These are phyloP conservation scores for Naganishia randhawae DNA, from an alignment of 768 basidiomycete species.

Conservation along the genomic window DNA sequence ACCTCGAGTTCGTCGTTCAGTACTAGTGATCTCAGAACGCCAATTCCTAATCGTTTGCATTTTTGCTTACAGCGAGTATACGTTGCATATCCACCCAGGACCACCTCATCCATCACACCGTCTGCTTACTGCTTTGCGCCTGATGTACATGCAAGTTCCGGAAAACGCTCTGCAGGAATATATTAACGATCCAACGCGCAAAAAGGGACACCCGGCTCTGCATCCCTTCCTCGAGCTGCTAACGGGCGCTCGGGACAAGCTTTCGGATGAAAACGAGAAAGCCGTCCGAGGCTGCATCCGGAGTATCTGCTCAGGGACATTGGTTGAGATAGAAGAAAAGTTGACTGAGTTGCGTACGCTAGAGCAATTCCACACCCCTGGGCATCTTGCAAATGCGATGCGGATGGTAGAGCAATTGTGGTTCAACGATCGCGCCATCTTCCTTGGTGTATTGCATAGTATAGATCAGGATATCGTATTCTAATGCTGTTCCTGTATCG, in stretches of 20 bases:
- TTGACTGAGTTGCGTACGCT: not conserved
- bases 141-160: constrained; percentile 36
- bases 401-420: constrained; percentile 11
- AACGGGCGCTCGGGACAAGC: constrained; percentile 29
- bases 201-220: constrained; percentile 32
- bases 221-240: constrained; percentile 29
- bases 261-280: constrained; percentile 43
- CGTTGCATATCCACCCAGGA: constrained; percentile 60
- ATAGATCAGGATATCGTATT: constrained; percentile 5
- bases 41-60: not conserved
- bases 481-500: constrained; percentile 28
- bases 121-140: constrained; percentile 40
- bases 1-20: constrained; percentile 68
- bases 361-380: not conserved
- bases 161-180: constrained; percentile 24
- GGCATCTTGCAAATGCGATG: not conserved
- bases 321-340: constrained; percentile 27
- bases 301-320: constrained; percentile 27
- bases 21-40: constrained; percentile 14
- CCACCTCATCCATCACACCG: constrained; percentile 77
- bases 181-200: constrained; percentile 21
- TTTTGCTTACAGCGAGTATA: constrained; percentile 61
- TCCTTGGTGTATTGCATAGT: not conserved
- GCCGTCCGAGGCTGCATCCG: constrained; percentile 27
- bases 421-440: not conserved